Percentiles rank a stretch among this genome's conserved stretches.
Conservation (phyloP, 257 asterid species). For the Misopates orontium region DNA sequence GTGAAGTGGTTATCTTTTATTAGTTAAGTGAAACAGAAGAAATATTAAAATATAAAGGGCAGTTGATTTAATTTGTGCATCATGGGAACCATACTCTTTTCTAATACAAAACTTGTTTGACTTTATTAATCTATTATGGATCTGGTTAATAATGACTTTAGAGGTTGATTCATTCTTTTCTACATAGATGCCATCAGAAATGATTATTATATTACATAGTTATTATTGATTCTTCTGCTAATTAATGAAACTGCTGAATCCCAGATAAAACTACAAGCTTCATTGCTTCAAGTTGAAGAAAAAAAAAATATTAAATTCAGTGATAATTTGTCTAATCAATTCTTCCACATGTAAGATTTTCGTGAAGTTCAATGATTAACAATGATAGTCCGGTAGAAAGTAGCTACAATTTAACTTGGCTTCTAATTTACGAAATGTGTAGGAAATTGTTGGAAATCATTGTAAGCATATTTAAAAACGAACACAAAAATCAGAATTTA, state of each 20-base stretch:
- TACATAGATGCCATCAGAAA: too few relatives aligned
- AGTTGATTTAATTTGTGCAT: too few relatives aligned
- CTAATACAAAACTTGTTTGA: too few relatives aligned
- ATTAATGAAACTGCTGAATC: too few relatives aligned
- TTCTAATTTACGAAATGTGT: constrained; percentile 17
- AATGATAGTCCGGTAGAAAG: constrained; percentile 12
- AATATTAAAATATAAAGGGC: not conserved
- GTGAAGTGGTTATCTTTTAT: not conserved
- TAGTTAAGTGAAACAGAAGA: not conserved
- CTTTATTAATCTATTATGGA: too few relatives aligned
- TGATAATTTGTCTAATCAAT: not conserved
- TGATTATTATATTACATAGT: too few relatives aligned
- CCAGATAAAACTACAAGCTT: not conserved
- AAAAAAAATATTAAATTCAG: not conserved
- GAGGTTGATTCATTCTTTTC: too few relatives aligned
- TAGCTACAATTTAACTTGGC: constrained; percentile 9
- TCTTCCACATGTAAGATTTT: not conserved
- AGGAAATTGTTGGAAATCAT: not conserved
- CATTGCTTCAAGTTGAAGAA: not conserved
- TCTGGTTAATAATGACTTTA: too few relatives aligned
- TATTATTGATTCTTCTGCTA: too few relatives aligned
- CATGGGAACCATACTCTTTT: too few relatives aligned
- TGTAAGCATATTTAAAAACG: too few relatives aligned
- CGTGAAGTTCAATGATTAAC: not conserved
- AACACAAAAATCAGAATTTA: not conserved